Base-by-base conservation (phyloP, 208 protist species). In the Acanthamoeba royreba region DNA sequence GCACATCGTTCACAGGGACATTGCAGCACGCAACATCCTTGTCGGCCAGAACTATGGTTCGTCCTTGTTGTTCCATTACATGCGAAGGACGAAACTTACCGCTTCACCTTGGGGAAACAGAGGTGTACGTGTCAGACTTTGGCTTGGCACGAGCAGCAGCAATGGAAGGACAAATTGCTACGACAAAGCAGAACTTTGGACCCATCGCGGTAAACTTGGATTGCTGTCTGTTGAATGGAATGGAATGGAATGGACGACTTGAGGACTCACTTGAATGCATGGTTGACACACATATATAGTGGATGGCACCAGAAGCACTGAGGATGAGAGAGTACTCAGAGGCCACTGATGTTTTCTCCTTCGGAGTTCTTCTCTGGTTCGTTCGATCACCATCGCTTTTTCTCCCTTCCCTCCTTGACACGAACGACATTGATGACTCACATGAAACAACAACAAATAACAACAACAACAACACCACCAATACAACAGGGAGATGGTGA, bases 11-110 rank as follows among this genome's bases (percentile, higher is more conserved):
- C 79, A 88, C 43, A 88, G 79, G 79, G 79, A 88, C 31, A 88
- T 88, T 55, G 79, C 79, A 19, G 79, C 79, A 11, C 79, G 79
- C 46, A 88, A 88, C 46, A 38, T 88, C 11, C 79, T 88, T 63
- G 79, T 88, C 11, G 79, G 79, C 13, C 9, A 88, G 31, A 88
- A 88, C 79, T 88, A 55, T 55, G 79, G 43, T 25, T 53, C 22
- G 13, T 58, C 58, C 25, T 88, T 88, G 13, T 40, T 79, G 17
- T 17, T 79, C 66, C n/a, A 13, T n/a, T 79, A 13, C 35, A 31
- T 43, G 15, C 66, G 11, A 13, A 79, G 28, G 13, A 79, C 66
- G 35, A 79, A 11, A 77, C 66, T 77, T 38, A 15, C 11, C 31
- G 28, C 11, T 15, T 11, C 66, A 40, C 35, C 19, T 38, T 77